Base-by-base conservation (phyloP, 1,284 basidiomycete genomes). In the Caloboletus inedulis region DNA sequence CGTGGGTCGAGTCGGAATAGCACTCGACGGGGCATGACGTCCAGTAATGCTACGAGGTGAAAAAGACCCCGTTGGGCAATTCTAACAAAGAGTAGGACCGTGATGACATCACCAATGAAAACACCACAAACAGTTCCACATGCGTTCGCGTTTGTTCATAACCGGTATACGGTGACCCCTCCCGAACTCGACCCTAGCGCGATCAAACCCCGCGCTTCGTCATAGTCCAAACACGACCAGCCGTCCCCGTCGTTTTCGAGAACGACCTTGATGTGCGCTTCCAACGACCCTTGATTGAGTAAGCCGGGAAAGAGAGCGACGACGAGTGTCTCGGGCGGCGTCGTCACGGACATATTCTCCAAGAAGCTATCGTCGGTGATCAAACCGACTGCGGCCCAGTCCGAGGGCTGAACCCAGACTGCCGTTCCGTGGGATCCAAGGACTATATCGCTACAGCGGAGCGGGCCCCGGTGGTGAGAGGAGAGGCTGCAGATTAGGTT, bases 141-240 rank as follows among this genome's bases (percentile, higher is more conserved):
- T 13, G 27, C 7, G 14, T 21, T 31, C 14, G 21, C 16, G 6
- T 30, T 25, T 12, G 21, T 39, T 69, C 56, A 77, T 25, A 78
- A 40, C 37, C 75, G 69, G 46, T 81, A 57, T 27, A 83, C 60
- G 10, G 69, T 69, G 9, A 83, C 71, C 40, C 60, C 57, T 21
- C 82, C 82, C 54, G 70, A 73, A 53, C 71, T 74, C 44, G 77
- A 74, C 8, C 78, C 81, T 18, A 84, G 52, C 4, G 70, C 80
- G 44, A 84, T 69, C 51, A 77, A 69, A 3, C 81, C 82, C 35
- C 66, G 59, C 42, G 72, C 72, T 60, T 84, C 81, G 52, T 81
- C 78, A 61, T 84, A 84, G 63, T 81, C 81, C 51, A 84, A 59
- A 37, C 77, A 72, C 8, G 76, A 75, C 81, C 81, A 84, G 46